Percentiles rank a stretch among this genome's conserved stretches.
Evolutionary conservation across 2,329 filamentous ascomycete genomes (phyloP).

Genomic region (Cladorrhinum sp.): DNA sequence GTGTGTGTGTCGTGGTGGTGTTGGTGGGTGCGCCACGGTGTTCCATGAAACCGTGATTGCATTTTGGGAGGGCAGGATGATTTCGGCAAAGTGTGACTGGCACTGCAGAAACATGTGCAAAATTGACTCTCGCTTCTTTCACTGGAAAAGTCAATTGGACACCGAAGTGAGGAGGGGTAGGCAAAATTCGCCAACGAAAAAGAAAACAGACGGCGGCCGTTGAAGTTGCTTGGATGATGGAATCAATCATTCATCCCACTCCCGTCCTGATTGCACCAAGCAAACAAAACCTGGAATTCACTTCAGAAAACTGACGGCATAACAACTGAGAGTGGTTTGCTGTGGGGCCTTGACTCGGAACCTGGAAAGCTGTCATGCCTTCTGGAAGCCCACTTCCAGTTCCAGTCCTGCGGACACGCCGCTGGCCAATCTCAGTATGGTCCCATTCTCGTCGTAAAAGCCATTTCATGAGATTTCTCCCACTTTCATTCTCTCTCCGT

Average conservation of each 20-base stretch:
- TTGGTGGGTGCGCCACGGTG: background rate
- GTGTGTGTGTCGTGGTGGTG: background rate
- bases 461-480: background rate
- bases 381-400: background rate
- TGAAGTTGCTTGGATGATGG: background rate
- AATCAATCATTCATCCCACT: background rate
- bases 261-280: background rate
- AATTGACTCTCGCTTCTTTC: background rate
- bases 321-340: background rate
- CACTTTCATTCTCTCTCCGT: background rate
- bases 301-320: background rate
- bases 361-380: conserved; percentile 1
- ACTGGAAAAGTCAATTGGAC: background rate
- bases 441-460: background rate
- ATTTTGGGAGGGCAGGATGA: background rate
- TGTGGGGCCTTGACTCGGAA: background rate
- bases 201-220: background rate
- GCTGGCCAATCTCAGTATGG: background rate
- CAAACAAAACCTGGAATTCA: background rate
- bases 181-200: background rate
- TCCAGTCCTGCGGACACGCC: background rate
- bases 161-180: conserved; percentile 1
- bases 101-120: no score
- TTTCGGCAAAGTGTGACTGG: background rate
- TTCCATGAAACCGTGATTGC: background rate